Conservation (phyloP, 148 eudicot genomes). For the Rhododendron mucronatum region DNA sequence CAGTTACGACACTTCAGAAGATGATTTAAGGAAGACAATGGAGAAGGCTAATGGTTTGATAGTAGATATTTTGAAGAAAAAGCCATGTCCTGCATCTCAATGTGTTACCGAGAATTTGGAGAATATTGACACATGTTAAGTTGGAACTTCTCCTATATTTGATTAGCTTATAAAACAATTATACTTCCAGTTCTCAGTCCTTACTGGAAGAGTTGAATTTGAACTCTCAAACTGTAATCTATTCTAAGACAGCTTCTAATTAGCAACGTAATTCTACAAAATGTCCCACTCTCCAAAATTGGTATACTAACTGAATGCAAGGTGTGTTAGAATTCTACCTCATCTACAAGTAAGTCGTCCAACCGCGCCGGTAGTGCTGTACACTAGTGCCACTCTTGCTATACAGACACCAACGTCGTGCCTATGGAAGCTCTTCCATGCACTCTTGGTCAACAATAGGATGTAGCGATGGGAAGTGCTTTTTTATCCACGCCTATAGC, state of each 20-base stretch:
- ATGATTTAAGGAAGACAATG: conserved; percentile 70
- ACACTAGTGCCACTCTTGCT: too few relatives aligned
- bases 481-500: too few relatives aligned
- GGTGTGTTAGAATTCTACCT: too few relatives aligned
- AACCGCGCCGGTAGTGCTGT: too few relatives aligned
- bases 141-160: background rate
- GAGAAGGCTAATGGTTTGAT: conserved; percentile 67
- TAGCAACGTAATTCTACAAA: background rate
- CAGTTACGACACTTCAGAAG: conserved; percentile 75
- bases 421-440: too few relatives aligned
- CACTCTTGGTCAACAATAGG: too few relatives aligned
- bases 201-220: background rate
- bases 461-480: too few relatives aligned
- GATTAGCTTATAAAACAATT: background rate
- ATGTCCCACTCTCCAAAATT: too few relatives aligned
- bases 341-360: too few relatives aligned
- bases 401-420: too few relatives aligned
- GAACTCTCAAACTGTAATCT: background rate
- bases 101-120: conserved; percentile 47
- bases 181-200: background rate
- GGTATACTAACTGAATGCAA: too few relatives aligned
- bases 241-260: background rate
- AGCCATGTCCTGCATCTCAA: conserved; percentile 53
- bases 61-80: conserved; percentile 55
- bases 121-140: conserved; percentile 62